Evolutionary conservation across 768 basidiomycete genomes (phyloP), one percentile per base, ranked within the genome.

Genomic region (Podaxis carcinomalis): DNA sequence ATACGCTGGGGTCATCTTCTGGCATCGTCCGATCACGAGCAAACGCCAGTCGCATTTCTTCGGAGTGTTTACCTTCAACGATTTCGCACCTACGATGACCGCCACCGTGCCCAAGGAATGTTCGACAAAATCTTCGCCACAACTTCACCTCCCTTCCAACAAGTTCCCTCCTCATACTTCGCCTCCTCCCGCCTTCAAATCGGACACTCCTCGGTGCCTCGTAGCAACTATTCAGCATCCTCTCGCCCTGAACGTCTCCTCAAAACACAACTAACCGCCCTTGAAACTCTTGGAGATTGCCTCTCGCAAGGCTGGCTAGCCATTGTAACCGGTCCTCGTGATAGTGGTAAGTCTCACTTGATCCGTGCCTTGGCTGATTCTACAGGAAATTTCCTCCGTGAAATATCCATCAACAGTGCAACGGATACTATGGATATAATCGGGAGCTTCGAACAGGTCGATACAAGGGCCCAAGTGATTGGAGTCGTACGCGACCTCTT

Each of bases 381-480:
- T 39, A 83, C 84, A 36, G 96, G 97, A 25, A 81, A 84, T 54
- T 49, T 71, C 23, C 80, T 98, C 1, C 79, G 78, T 21, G 92
- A 93, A 70, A 81, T 97, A 51, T 78, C 85, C 16, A 78, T 98
- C 68, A 95, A 91, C 70, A 88, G 83, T 61, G 88, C 92, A 5
- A 94, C 92, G 2, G 97, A 99, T 70, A 92, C 95, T 1, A 87
- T 88, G 72, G 97, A 99, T 73, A 87, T 99, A 36, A 76, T 99
- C 47, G 97, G 97, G 36, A 90, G 92, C 70, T 98, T 98, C 68
- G 97, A 99, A 73, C 96, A 98, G 74, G 85, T 89, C 27, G 90
- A 94, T 70, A 57, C 69, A 39, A 73, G 72, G n/a, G 74, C 76
- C 37, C 79, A 78, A 16, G 62, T 77, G 32, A 56, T 73, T 9